Percentiles rank a stretch among this genome's conserved stretches.
Evolutionary conservation across 2,329 filamentous ascomycete species (phyloP).

Genomic region (Fusarium dlaminii): DNA sequence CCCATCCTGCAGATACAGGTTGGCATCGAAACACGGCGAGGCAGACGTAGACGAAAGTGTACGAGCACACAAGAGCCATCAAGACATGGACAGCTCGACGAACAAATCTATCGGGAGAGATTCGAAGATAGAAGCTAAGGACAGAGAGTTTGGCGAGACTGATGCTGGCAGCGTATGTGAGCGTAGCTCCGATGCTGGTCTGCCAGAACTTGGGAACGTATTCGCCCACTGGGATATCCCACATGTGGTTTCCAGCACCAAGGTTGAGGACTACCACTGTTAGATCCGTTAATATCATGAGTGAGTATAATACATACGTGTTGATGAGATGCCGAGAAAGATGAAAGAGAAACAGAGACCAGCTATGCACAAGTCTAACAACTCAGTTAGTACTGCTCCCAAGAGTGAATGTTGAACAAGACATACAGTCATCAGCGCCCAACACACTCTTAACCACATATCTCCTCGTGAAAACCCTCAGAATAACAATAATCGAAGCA

Average conservation of each 20-base stretch:
- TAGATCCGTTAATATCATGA: accelerated
- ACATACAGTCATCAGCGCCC: slow-evolving; percentile 44
- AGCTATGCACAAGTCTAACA: slow-evolving; percentile 39
- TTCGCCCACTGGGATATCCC: slow-evolving; percentile 36
- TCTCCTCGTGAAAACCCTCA: slow-evolving; percentile 43
- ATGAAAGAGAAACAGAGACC: slow-evolving; percentile 38
- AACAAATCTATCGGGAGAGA: slow-evolving; percentile 43
- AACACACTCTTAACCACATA: slow-evolving; percentile 41
- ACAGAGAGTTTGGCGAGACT: slow-evolving; percentile 56
- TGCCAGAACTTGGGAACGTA: slow-evolving; percentile 42
- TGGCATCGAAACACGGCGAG: slow-evolving; percentile 54
- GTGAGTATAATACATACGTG: slow-evolving; percentile 26
- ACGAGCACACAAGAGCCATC: slow-evolving; percentile 51
- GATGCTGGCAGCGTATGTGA: slow-evolving; percentile 54
- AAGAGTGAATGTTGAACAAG: not conserved
- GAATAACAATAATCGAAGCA: slow-evolving; percentile 34
- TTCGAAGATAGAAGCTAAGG: slow-evolving; percentile 57
- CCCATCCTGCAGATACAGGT: slow-evolving; percentile 55
- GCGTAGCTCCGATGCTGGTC: slow-evolving; percentile 49
- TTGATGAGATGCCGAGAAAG: slow-evolving; percentile 36
- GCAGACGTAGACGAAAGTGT: slow-evolving; percentile 52
- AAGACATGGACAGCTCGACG: slow-evolving; percentile 32
- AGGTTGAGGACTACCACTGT: slow-evolving; percentile 35
- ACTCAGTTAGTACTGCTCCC: not conserved
- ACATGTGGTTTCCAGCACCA: slow-evolving; percentile 44